These are phyloP conservation scores for Beauveria sp. DNA, from an alignment of 2,329 filamentous ascomycete genomes.

Conservation along the genomic window DNA sequence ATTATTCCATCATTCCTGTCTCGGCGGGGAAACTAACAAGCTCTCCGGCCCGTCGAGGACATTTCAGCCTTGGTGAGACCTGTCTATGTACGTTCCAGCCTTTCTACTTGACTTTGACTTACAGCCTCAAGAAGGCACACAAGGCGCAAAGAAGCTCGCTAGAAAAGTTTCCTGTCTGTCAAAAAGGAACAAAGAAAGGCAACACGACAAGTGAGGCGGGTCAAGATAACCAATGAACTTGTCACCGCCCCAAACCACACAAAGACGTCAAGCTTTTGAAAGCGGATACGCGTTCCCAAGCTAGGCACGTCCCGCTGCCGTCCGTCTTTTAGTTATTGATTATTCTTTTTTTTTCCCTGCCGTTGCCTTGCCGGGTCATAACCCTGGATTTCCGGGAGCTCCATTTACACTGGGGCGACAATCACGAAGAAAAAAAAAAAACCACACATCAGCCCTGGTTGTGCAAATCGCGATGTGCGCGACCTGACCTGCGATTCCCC, in stretches of 20 bases:
- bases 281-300: slow-evolving; percentile 5
- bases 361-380: neutral
- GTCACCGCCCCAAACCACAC: slow-evolving; percentile 3
- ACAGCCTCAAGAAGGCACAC: too few relatives aligned
- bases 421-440: neutral
- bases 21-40: neutral
- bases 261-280: neutral
- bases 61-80: neutral
- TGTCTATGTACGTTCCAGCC: neutral
- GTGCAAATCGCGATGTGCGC: too few relatives aligned
- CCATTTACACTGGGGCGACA: neutral
- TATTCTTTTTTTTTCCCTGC: neutral
- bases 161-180: too few relatives aligned
- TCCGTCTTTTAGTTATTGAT: neutral
- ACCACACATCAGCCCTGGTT: neutral
- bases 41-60: neutral
- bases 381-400: neutral
- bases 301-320: slow-evolving; percentile 6
- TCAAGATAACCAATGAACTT: neutral
- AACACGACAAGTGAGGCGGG: neutral
- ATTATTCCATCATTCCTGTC: neutral
- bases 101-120: neutral
- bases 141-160: too few relatives aligned
- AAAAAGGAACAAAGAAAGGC: too few relatives aligned
- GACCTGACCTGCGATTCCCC: neutral